Percentiles rank a stretch among this genome's conserved stretches.
Evolutionary conservation across 2,329 filamentous ascomycete genomes (phyloP).

Genomic region (Catunica adiposa): DNA sequence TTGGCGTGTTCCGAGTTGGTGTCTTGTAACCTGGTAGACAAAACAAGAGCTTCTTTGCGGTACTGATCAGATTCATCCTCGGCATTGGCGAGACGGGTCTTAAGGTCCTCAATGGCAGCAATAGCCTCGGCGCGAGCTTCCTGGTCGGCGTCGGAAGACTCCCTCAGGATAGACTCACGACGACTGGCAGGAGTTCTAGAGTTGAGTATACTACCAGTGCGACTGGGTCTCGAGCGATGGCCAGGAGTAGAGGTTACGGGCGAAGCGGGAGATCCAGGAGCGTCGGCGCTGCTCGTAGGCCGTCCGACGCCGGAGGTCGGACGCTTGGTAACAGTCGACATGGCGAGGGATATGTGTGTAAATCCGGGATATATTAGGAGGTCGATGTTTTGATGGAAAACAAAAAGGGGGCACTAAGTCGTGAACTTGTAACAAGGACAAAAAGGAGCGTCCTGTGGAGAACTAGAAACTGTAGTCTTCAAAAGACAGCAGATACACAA

Average conservation of each 20-base stretch:
- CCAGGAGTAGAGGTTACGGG: conserved; percentile 22
- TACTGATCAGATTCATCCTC: conserved; percentile 63
- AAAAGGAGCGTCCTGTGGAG: background rate
- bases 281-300: conserved; percentile 25
- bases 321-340: conserved; percentile 13
- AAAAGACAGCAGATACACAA: background rate
- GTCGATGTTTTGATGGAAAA: background rate
- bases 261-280: conserved; percentile 25
- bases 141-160: conserved; percentile 37
- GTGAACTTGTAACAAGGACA: background rate
- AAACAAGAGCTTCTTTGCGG: conserved; percentile 67
- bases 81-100: conserved; percentile 64
- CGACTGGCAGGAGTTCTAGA: conserved; percentile 55
- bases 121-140: conserved; percentile 66
- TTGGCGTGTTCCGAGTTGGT: conserved; percentile 65
- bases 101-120: conserved; percentile 66
- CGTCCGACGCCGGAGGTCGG: conserved; percentile 13
- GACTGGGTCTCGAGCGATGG: conserved; percentile 41
- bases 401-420: background rate
- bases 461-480: background rate
- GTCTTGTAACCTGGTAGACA: conserved; percentile 78
- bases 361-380: background rate
- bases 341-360: conserved; percentile 1
- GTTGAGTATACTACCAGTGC: conserved; percentile 50
- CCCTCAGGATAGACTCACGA: conserved; percentile 31